Evolutionary conservation across 108 stramenopile genomes (phyloP), one percentile per base, ranked within the genome.

Genomic region (Licmophora abbreviata): DNA sequence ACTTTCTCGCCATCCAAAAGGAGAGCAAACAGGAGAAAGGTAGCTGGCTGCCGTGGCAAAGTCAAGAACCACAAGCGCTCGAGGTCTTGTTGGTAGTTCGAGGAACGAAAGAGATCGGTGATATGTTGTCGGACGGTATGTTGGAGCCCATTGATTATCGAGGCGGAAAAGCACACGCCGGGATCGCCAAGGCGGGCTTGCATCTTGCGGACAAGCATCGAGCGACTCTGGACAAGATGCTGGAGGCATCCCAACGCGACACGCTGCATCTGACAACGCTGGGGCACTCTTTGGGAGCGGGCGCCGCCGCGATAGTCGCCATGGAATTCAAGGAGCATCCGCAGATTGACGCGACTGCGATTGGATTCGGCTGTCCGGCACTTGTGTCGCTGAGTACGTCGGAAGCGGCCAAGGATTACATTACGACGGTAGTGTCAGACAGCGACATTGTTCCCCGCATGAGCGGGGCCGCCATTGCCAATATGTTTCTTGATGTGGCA

Each of bases 321-420:
- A 81, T 83, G 48, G 76, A 85, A 37, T 69, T 75, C 55, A 74
- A 82, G 43, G 68, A 57, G 21, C 37, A 51, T 30, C 54, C 61
- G n/a, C 32, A 31, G 32, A 56, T 78, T 24, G 50, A 78, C 15
- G 73, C 83, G 9, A 44, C 66, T 23, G 83, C 76, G 1, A 64
- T 84, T 43, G 81, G 76, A 5, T 88, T 88, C 49, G 87, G 87
- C 4, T 88, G 87, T 60, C 87, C 87, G 11, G 82, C 87, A 10
- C 29, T 81, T 3, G 46, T 88, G 23, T 77, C 76, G 17, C 41
- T 66, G 41, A 60, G 73, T 41, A 63, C 80, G 6, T 82, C 83
- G 0, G 60, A 65, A 17, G 48, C 37, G 14, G 64, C 73, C 23
- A 62, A 77, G 44, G 72, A 76, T 27, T 81, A 63, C 25, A 58